Conservation (phyloP, 352 stramenopile genomes). For the Pythium pyrilobum region DNA sequence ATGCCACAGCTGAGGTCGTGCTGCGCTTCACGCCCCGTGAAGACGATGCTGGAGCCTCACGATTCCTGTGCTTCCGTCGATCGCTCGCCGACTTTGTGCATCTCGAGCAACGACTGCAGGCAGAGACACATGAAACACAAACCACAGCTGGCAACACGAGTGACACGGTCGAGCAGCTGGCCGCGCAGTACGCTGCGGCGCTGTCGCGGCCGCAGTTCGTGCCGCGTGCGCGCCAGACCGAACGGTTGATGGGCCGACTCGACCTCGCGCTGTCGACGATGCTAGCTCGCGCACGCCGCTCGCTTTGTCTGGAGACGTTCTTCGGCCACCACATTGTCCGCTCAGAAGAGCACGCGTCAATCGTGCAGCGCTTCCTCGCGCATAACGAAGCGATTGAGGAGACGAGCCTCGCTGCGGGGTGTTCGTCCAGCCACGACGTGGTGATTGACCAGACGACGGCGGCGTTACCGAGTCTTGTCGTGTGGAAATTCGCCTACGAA, state of each 20-base stretch:
- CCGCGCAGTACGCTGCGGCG: not conserved
- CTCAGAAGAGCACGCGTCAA: not conserved
- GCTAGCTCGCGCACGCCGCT: not conserved
- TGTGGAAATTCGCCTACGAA: slow-evolving; percentile 42
- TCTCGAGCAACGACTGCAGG: not conserved
- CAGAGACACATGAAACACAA: too few species aligned
- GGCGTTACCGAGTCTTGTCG: not conserved
- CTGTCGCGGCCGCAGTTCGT: not conserved
- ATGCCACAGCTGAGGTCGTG: slow-evolving; percentile 6
- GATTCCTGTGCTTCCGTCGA: not conserved
- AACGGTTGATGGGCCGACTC: slow-evolving; percentile 6
- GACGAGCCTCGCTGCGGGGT: not conserved
- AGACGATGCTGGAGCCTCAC: not conserved
- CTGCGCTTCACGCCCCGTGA: not conserved
- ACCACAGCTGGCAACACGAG: not conserved
- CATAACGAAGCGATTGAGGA: not conserved
- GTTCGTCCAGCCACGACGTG: not conserved
- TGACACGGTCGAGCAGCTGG: not conserved
- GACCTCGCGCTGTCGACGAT: not conserved
- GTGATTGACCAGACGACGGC: not conserved
- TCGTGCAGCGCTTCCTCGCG: not conserved
- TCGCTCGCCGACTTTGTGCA: slow-evolving; percentile 10
- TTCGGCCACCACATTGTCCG: not conserved
- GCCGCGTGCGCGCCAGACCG: not conserved
- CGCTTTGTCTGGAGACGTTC: not conserved